Evolutionary conservation across 2,329 filamentous ascomycete genomes (phyloP), one percentile per base, ranked within the genome.

Genomic region (Fusarium odoratissimum): DNA sequence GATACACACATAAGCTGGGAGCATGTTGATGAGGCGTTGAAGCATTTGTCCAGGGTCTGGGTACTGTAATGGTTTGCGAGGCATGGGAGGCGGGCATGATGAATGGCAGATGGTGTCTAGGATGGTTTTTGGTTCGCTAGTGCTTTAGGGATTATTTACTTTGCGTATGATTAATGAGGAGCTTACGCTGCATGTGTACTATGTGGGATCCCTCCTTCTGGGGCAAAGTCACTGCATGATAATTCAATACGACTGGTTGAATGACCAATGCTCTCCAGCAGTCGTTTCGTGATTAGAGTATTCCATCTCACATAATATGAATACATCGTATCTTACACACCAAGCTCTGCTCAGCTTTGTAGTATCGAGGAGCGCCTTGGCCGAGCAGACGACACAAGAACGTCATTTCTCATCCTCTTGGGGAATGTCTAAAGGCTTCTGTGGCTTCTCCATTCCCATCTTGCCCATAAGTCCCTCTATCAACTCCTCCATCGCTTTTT

Each of bases 401-500:
- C 41, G 17, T 57, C 44, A 59, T 44, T 45, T 52, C 65, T 60
- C 69, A 42, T 69, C 69, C 40, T 70, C 67, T 42, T 68, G 68
- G 14, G 61, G 40, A 14, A 56, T 52, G 19, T 49, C 51, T 28
- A 63, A 60, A 55, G 65, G 60, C 41, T 72, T 61, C 41, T 66
- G 52, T 4, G 76, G 74, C 60, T 77, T 75, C 9, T 79, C 76
- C 80, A 84, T 82, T 14, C 83, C 83, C 58, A 85, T 67, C 72
- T 79, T 89, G 60, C 89, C 86, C 70, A 94, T 85, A 33, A 90
- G 72, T 79, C 88, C 82, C 72, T 87, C 83, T 81, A 91, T 82
- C 88, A 90, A 87, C 82, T 90, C 86, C 79, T 91, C 88, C 67
- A 92, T 82, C 77, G 91, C 86, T 74, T 85, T 82, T 83, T 92